A percentile compares a stretch with the other conserved stretches of the same genome.
These are phyloP conservation scores for Ophiostoma tasmaniense DNA, from an alignment of 2,329 filamentous ascomycete species.

Conservation along the genomic window DNA sequence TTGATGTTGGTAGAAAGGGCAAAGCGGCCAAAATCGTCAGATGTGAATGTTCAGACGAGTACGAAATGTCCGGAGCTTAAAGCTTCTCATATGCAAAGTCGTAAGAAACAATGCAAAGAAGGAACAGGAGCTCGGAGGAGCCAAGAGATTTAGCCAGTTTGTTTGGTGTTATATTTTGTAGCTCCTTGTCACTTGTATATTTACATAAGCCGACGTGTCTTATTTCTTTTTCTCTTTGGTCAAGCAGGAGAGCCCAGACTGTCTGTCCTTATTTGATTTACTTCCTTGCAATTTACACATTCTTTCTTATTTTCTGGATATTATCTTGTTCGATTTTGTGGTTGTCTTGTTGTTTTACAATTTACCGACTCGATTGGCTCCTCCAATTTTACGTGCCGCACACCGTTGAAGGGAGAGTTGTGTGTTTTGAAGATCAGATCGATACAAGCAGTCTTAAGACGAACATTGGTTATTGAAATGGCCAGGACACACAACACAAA, in stretches of 20 bases:
- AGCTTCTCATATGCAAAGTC: background rate
- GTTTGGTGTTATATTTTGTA: background rate
- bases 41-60: background rate
- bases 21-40: background rate
- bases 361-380: background rate
- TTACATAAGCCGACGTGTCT: background rate
- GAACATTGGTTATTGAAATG: background rate
- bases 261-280: background rate
- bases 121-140: background rate
- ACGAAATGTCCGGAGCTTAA: background rate
- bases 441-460: background rate
- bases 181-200: background rate
- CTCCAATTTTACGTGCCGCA: background rate
- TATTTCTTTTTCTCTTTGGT: background rate
- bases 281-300: background rate
- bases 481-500: background rate
- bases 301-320: background rate
- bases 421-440: background rate
- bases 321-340: background rate
- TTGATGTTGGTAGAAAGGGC: background rate
- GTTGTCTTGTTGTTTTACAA: background rate
- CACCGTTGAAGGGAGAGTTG: background rate
- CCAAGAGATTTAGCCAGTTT: background rate
- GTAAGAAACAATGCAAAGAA: background rate
- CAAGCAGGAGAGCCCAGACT: background rate